Conservation (phyloP, 352 stramenopile species). For the Peronospora tabacina region DNA sequence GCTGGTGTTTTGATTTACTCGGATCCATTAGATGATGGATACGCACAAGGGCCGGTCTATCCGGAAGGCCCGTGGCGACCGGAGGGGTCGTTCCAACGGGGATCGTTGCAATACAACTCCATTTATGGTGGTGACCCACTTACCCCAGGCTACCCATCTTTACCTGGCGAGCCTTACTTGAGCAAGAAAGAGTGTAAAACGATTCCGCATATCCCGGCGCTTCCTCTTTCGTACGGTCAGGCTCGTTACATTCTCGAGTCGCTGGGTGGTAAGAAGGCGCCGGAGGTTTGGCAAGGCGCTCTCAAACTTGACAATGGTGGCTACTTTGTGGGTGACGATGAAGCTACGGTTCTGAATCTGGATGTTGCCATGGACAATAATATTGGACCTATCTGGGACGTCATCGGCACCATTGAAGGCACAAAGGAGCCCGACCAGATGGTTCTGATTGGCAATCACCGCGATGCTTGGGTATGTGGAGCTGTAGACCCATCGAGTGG, state of each 20-base stretch:
- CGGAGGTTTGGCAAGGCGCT: constrained; percentile 51
- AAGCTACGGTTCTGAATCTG: constrained; percentile 52
- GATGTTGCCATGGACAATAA: constrained; percentile 72
- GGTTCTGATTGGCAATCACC: constrained; percentile 87
- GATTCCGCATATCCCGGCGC: constrained; percentile 28
- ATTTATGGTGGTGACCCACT: constrained; percentile 66
- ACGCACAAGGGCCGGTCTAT: constrained; percentile 35
- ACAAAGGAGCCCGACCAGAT: constrained; percentile 47
- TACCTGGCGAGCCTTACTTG: constrained; percentile 31
- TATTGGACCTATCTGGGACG: constrained; percentile 51
- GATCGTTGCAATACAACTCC: constrained; percentile 78
- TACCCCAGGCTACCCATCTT: constrained; percentile 41
- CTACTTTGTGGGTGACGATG: constrained; percentile 73
- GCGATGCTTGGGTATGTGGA: constrained; percentile 82
- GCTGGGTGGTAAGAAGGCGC: constrained; percentile 50
- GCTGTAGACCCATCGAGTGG: constrained; percentile 58
- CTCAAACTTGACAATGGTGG: constrained; percentile 37
- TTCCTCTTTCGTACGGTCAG: constrained; percentile 80
- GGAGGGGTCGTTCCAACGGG: constrained; percentile 72
- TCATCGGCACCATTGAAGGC: constrained; percentile 53
- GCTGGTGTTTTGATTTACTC: constrained; percentile 83
- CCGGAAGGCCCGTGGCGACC: constrained; percentile 44
- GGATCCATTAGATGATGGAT: constrained; percentile 84
- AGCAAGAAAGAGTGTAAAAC: constrained; percentile 41
- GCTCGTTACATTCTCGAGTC: constrained; percentile 63